phyloP scores from a whole-genome alignment of 768 basidiomycete genomes.

The Suillus placidus region DNA sequence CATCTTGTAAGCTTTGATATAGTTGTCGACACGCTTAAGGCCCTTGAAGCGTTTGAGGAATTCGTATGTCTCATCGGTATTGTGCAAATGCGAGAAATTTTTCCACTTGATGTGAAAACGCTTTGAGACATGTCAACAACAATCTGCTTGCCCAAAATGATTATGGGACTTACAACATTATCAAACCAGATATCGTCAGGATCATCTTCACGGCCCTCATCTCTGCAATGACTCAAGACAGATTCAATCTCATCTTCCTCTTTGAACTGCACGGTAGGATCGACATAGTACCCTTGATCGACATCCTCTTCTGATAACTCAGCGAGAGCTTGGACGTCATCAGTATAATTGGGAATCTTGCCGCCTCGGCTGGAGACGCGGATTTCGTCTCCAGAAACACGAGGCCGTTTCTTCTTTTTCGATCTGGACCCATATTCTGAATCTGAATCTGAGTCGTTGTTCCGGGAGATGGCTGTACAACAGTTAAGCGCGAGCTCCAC shows the following conservation, averaged over 20 bases:
- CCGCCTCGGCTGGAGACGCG: constrained; percentile 75
- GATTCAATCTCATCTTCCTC: constrained; percentile 91
- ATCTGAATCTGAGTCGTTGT: constrained; percentile 66
- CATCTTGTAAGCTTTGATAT: constrained; percentile 86
- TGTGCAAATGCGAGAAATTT: constrained; percentile 95
- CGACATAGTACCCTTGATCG: constrained; percentile 56
- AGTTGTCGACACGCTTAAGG: constrained; percentile 97
- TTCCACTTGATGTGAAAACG: constrained; percentile 99
- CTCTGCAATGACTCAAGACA: constrained; percentile 84
- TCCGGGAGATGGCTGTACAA: constrained; percentile 6
- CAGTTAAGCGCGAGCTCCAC: background rate
- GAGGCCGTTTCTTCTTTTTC: constrained; percentile 81
- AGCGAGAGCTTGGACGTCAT: constrained; percentile 77
- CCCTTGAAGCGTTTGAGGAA: constrained; percentile 96
- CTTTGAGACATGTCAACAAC: constrained; percentile 43
- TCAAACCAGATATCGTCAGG: constrained; percentile 82
- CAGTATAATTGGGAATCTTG: constrained; percentile 83
- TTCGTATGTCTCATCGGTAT: constrained; percentile 98
- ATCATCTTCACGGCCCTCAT: constrained; percentile 79
- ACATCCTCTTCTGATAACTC: constrained; percentile 62
- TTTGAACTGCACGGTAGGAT: constrained; percentile 50
- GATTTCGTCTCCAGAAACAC: constrained; percentile 63
- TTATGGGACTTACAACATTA: constrained; percentile 66
- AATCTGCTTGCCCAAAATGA: background rate
- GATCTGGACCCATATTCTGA: constrained; percentile 86